Evolutionary conservation across 2,329 filamentous ascomycete genomes (phyloP), one percentile per base, ranked within the genome.

Genomic region (Amauroascus verrucosus): DNA sequence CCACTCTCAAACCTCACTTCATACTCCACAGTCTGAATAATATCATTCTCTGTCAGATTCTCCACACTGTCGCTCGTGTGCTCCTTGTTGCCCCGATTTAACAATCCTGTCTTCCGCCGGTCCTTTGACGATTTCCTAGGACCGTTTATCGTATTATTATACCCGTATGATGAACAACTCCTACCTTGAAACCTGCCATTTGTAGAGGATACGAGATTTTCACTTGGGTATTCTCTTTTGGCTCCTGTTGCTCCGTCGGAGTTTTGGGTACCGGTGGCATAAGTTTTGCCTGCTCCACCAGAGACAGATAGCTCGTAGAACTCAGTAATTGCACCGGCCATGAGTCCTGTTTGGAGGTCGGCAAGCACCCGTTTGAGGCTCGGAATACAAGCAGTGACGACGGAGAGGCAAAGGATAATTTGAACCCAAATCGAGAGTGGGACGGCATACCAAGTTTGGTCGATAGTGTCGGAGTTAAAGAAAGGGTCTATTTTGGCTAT

Each of bases 301-400:
- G 57, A 59, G 16, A 55, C 49, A n/a, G 54, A 56, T 18, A 58
- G 52, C 38, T 60, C 58, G 33, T 56, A 57, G 48, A 51, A 58
- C 46, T 62, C 59, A 9, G 57, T 54, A 14, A 63, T 54, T 33
- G 55, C 59, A 11, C 60, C 58, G 6, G 55, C 55, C 53, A 61
- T 63, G 24, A 64, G 54, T 3, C 62, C 62, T 3, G 61, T 59
- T 22, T 56, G 57, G 45, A 60, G 57, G 46, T 60, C 59, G 40
- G 60, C 57, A 13, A 64, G 56, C 43, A 63, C 59, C 7, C 57
- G 61, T 43, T 56, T 57, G 14, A 60, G 46, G 20, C 55, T 55
- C 6, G 62, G 62, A 26, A 64, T 60, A 46, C 62, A 63, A 11
- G 62, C 56, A 1, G 62, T 60, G 32, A 64, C 55, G 54, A 64